phyloP scores from a whole-genome alignment of 345 rosid species.

The Rhodomyrtus tomentosa region DNA sequence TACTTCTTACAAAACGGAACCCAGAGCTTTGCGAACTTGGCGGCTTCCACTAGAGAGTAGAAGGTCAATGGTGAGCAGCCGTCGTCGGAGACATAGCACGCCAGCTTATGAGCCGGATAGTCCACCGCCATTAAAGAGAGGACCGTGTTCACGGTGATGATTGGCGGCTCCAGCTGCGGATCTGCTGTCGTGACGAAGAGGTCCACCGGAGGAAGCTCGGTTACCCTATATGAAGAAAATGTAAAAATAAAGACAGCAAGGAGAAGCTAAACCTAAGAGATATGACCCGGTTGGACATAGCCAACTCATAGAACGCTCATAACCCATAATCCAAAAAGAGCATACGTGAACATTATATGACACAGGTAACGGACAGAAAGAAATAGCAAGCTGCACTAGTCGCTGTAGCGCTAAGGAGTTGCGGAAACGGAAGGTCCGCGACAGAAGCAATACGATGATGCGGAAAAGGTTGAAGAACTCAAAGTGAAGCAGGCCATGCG shows the following conservation, averaged over 20 bases:
- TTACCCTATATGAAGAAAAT: constrained; percentile 6
- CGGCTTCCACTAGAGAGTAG: constrained; percentile 48
- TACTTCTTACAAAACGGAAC: constrained; percentile 57
- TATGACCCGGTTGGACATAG: not conserved
- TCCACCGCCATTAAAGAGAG: constrained; percentile 41
- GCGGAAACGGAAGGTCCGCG: not conserved
- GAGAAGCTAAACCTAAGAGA: not conserved
- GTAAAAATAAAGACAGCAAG: not conserved
- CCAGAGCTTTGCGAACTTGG: constrained; percentile 55
- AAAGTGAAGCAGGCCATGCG: not conserved
- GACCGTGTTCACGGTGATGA: constrained; percentile 36
- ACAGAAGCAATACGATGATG: not conserved
- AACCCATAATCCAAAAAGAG: not conserved
- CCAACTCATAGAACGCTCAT: not conserved
- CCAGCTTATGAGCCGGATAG: constrained; percentile 42
- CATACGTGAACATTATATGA: not conserved
- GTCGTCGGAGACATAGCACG: constrained; percentile 48
- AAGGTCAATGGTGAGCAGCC: constrained; percentile 46
- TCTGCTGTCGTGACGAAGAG: constrained; percentile 44
- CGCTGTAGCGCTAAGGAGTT: not conserved
- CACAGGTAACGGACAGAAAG: not conserved
- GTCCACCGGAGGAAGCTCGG: constrained; percentile 45
- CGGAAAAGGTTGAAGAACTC: not conserved
- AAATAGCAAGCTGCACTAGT: not conserved
- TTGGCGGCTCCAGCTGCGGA: constrained; percentile 28